Base-by-base conservation (phyloP, 2,329 filamentous ascomycete species). In the Xylariaceae sp. region DNA sequence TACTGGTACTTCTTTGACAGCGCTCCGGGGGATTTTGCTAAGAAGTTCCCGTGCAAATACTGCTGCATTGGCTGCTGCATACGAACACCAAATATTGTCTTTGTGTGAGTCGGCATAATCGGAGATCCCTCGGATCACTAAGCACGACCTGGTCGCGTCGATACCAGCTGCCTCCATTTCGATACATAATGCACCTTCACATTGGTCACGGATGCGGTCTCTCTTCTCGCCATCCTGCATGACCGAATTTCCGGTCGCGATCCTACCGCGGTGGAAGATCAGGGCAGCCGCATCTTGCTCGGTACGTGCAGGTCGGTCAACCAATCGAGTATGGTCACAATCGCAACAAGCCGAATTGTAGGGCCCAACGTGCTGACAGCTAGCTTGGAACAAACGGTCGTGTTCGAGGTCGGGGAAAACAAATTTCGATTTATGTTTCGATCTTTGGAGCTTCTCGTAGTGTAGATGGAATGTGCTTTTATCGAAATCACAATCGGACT, bases 41-140 rank as follows among this genome's bases (percentile, higher is more conserved):
- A 43, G 33, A 37, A 43, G 40, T 17, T 43, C 33, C 19, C 33
- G 33, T 37, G 33, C 33, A 19, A 43, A 43, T 4, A 43, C 22
- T 14, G 21, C 33, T 37, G 33, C 33, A 27, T 43, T 37, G 3
- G 7, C 33, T 16, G 33, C 33, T 37, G 33, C 33, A 14, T 43
- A 43, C 20, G 22, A 43, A 5, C 40, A 14, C 33, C 33, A 43
- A 8, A 20, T 29, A n/a, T 37, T 34, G 17, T 37, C 33, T 20
- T 43, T 43, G 19, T 43, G 33, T 14, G 22, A 43, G 16, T 43
- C 33, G 23, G 33, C 33, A 17, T 43, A 43, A 16, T 43, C 33
- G 4, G 33, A 43, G 23, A 37, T 43, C 22, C 33, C 33, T 16
- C 22, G 22, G 22, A 43, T 29, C 23, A 43, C 33, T 21, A 43